phyloP scores from a whole-genome alignment of 345 rosid genomes.

The Aquilaria yunnanensis region DNA sequence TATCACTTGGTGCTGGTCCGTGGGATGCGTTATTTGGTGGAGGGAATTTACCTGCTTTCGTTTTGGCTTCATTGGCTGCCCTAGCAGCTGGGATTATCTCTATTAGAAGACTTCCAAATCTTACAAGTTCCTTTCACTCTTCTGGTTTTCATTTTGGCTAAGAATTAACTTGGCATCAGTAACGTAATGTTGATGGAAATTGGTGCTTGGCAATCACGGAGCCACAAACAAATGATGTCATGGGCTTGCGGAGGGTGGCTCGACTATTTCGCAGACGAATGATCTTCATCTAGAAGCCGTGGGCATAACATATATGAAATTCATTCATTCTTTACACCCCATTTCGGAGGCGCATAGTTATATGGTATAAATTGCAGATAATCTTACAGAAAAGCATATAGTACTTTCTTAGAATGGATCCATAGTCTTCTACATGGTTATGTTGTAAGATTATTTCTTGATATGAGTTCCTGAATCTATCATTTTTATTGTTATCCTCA shows the following conservation, averaged over 20 bases:
- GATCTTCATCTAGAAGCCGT: constrained; percentile 12
- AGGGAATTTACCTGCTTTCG: constrained; percentile 92
- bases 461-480: too few species aligned
- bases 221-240: neutral
- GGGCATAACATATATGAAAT: constrained; percentile 18
- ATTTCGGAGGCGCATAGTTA: constrained; percentile 19
- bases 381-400: constrained; percentile 4
- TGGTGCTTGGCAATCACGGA: constrained; percentile 5
- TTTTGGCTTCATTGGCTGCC: constrained; percentile 64
- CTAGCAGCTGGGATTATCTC: constrained; percentile 74
- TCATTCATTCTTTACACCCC: constrained; percentile 33
- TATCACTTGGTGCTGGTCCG: constrained; percentile 93
- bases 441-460: too few species aligned
- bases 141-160: constrained; percentile 83
- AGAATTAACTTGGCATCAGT: constrained; percentile 3
- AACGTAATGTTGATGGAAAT: constrained; percentile 2
- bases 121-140: constrained; percentile 54
- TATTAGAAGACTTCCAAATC: constrained; percentile 54
- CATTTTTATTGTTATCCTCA: too few species aligned
- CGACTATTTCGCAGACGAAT: constrained; percentile 10
- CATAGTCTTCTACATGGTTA: too few species aligned
- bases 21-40: constrained; percentile 98
- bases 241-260: constrained; percentile 10
- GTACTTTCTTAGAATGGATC: too few species aligned
- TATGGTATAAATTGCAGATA: constrained; percentile 25